These are phyloP conservation scores for Petasospora fabianii DNA, from an alignment of 1,139 yeast species.

Conservation along the genomic window DNA sequence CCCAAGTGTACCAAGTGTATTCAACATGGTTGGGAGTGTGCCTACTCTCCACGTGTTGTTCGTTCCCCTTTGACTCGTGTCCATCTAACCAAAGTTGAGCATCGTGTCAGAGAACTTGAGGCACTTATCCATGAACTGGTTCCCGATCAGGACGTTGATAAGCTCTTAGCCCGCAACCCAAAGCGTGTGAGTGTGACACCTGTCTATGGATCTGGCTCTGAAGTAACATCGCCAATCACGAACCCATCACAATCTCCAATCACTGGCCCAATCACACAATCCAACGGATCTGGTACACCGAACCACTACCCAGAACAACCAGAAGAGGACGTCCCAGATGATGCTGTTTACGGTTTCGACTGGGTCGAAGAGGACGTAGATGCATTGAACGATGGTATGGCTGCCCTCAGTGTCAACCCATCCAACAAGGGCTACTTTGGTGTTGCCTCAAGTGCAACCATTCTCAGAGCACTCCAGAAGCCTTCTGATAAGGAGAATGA, in stretches of 20 bases:
- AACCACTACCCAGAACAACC: slow-evolving; percentile 33
- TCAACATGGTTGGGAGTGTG: slow-evolving; percentile 69
- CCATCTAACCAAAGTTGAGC: slow-evolving; percentile 74
- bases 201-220: slow-evolving; percentile 4
- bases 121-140: slow-evolving; percentile 42
- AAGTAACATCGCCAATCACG: slow-evolving; percentile 3
- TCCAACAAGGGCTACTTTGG: slow-evolving; percentile 60
- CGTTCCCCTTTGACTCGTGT: slow-evolving; percentile 82
- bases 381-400: slow-evolving; percentile 47
- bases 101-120: slow-evolving; percentile 54
- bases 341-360: slow-evolving; percentile 47
- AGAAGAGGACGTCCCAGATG: slow-evolving; percentile 39
- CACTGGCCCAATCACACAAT: slow-evolving; percentile 3
- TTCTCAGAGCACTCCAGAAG: slow-evolving; percentile 28
- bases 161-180: slow-evolving; percentile 26
- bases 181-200: slow-evolving; percentile 7
- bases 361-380: slow-evolving; percentile 50
- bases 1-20: slow-evolving; percentile 79
- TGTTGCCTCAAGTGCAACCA: slow-evolving; percentile 52
- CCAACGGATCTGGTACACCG: slow-evolving; percentile 15
- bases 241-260: slow-evolving; percentile 3
- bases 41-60: slow-evolving; percentile 72
- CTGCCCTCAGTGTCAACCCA: slow-evolving; percentile 45
- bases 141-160: slow-evolving; percentile 43
- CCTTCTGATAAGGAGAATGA: slow-evolving; percentile 20